These are phyloP conservation scores for Russula sp. DNA, from an alignment of 768 basidiomycete species.

Conservation along the genomic window DNA sequence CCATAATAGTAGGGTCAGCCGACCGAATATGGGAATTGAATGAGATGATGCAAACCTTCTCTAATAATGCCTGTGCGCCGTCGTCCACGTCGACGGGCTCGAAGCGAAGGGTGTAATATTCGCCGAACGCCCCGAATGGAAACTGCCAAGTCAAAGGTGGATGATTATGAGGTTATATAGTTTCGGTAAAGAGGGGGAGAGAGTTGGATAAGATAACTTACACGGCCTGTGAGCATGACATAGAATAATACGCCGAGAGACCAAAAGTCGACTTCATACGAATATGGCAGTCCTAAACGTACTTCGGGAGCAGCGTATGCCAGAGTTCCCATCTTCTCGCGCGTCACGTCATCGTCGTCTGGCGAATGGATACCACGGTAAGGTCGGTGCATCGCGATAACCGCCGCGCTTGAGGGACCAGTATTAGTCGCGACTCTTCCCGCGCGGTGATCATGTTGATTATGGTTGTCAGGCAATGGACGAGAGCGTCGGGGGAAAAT, in stretches of 20 bases:
- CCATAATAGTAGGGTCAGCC: background rate
- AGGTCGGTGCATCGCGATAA: conserved; percentile 20
- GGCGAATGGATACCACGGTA: background rate
- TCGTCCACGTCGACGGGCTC: conserved; percentile 28
- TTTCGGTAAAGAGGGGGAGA: too few relatives aligned
- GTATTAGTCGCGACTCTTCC: background rate
- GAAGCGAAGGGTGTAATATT: conserved; percentile 14
- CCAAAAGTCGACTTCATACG: conserved; percentile 31
- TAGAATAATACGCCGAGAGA: conserved; percentile 29
- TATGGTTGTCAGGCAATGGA: background rate
- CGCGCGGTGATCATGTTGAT: background rate
- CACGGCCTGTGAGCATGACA: conserved; percentile 30
- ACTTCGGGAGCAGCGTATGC: conserved; percentile 30
- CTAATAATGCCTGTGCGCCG: conserved; percentile 22
- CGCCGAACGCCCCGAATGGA: conserved; percentile 29
- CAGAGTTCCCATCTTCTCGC: conserved; percentile 24
- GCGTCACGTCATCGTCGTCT: conserved; percentile 19
- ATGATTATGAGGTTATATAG: background rate
- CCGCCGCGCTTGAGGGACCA: background rate
- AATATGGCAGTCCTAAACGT: conserved; percentile 24
- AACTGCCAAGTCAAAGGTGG: conserved; percentile 5
- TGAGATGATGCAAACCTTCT: conserved; percentile 6
- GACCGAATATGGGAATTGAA: too few relatives aligned
- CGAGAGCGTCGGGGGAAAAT: conserved; percentile 12
- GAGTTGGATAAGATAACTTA: conserved; percentile 6